These are phyloP conservation scores for Pseudogymnoascus sp. DNA, from an alignment of 2,329 filamentous ascomycete genomes.

Conservation along the genomic window DNA sequence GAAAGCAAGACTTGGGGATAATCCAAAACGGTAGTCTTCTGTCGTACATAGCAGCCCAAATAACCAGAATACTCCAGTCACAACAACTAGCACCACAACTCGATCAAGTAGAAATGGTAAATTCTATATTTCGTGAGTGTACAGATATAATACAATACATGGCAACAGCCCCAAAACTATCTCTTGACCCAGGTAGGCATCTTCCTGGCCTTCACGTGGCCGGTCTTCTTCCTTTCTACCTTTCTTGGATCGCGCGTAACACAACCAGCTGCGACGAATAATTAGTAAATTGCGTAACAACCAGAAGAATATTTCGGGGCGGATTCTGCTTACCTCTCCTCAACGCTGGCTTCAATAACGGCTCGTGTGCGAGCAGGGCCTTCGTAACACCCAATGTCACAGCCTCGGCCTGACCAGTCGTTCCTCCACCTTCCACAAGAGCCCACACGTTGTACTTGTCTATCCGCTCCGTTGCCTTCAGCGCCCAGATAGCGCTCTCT, in stretches of 20 bases:
- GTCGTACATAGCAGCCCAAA: not conserved
- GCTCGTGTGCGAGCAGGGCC: slow-evolving; percentile 83
- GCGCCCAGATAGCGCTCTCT: slow-evolving; percentile 86
- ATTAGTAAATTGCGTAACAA: slow-evolving; percentile 29
- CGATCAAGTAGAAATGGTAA: slow-evolving; percentile 1
- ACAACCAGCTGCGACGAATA: slow-evolving; percentile 62
- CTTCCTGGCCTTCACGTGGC: slow-evolving; percentile 94
- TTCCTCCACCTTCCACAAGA: slow-evolving; percentile 73
- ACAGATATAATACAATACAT: slow-evolving; percentile 22
- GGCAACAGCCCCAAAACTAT: slow-evolving; percentile 24
- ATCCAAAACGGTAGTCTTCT: not conserved
- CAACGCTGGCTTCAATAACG: slow-evolving; percentile 77
- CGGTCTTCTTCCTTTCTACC: slow-evolving; percentile 97
- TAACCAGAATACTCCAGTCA: not conserved
- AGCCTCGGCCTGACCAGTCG: slow-evolving; percentile 92
- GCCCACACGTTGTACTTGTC: slow-evolving; percentile 98
- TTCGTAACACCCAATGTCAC: slow-evolving; percentile 84
- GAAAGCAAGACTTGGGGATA: not conserved
- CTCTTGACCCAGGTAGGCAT: slow-evolving; percentile 95
- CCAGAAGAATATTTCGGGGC: not conserved
- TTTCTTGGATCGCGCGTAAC: slow-evolving; percentile 83
- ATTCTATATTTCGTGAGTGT: slow-evolving; percentile 8
- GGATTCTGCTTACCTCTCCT: slow-evolving; percentile 65
- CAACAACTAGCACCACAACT: not conserved
- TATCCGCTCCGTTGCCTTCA: slow-evolving; percentile 71